Percentiles rank a stretch among this genome's conserved stretches.
Evolutionary conservation across 352 stramenopile genomes (phyloP).

Genomic region (Achlya hypogyna): DNA sequence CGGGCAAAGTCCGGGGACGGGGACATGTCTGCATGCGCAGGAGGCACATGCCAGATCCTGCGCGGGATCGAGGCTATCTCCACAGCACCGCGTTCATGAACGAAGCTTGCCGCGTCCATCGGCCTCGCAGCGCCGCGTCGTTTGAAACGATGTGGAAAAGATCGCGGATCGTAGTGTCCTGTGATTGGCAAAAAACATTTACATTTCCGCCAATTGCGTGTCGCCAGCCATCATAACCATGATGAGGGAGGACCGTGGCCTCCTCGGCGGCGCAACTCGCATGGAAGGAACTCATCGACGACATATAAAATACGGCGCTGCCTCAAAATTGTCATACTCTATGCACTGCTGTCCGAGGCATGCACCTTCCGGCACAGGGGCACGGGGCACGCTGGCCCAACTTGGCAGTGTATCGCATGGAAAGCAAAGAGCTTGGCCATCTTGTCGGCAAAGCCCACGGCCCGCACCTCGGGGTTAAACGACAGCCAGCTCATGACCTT

Average conservation of each 20-base stretch:
- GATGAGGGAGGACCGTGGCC: too few species aligned
- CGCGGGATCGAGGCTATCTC: constrained; percentile 1
- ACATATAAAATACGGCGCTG: too few species aligned
- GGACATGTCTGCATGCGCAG: background rate
- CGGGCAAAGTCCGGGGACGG: background rate
- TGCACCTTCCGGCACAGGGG: background rate
- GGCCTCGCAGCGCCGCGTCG: too few species aligned
- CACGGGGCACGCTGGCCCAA: background rate
- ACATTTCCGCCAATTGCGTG: too few species aligned
- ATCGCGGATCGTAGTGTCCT: too few species aligned
- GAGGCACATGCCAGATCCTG: background rate
- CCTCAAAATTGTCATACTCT: too few species aligned
- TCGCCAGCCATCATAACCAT: too few species aligned
- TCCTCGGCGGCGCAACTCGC: too few species aligned
- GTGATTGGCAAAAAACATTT: too few species aligned
- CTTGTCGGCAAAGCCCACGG: background rate
- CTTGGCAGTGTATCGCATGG: constrained; percentile 7
- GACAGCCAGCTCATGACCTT: background rate
- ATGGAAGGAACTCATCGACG: too few species aligned
- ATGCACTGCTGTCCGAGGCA: too few species aligned
- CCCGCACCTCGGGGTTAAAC: background rate
- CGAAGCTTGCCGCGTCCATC: background rate
- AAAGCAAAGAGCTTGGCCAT: constrained; percentile 3
- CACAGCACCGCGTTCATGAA: background rate
- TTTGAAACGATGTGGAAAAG: too few species aligned